A percentile compares a stretch with the other conserved stretches of the same genome.
Conservation (phyloP, 1,139 yeast genomes). For the Nakaseomyces glabratus region DNA sequence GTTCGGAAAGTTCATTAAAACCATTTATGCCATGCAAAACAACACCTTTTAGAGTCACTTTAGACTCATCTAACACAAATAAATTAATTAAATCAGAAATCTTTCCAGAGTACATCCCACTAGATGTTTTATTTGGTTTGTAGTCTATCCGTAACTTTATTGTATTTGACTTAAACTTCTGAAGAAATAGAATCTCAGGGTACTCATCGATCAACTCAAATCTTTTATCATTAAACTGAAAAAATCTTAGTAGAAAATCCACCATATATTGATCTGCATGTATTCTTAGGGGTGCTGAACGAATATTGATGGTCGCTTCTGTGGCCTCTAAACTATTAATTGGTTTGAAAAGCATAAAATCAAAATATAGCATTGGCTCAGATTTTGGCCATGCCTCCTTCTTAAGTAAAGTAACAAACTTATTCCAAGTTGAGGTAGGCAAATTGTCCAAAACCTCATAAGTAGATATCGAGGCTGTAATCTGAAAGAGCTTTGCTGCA, state of each 20-base stretch:
- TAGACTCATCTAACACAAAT: constrained; percentile 80
- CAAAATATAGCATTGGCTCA: constrained; percentile 51
- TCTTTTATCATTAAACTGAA: constrained; percentile 68
- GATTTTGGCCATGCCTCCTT: constrained; percentile 42
- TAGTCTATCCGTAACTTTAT: constrained; percentile 71
- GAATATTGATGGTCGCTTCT: constrained; percentile 52
- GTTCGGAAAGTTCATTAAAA: constrained; percentile 45
- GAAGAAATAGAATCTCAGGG: constrained; percentile 58
- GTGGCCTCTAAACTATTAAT: constrained; percentile 54
- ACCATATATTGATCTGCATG: constrained; percentile 91
- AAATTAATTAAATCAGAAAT: constrained; percentile 81
- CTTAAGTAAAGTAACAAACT: constrained; percentile 62
- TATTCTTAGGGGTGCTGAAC: constrained; percentile 63
- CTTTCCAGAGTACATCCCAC: constrained; percentile 63
- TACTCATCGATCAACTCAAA: constrained; percentile 46
- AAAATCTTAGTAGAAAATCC: constrained; percentile 71
- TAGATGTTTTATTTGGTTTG: constrained; percentile 73
- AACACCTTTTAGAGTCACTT: constrained; percentile 51
- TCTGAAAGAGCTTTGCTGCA: too few species aligned
- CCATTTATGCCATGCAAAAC: constrained; percentile 73
- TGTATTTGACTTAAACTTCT: constrained; percentile 54
- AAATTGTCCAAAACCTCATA: constrained; percentile 67
- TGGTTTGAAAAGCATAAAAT: constrained; percentile 57
- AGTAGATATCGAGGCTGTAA: too few species aligned
- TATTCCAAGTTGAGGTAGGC: constrained; percentile 86